These are phyloP conservation scores for Sequoiadendron giganteum DNA, from an alignment of 75 land plant genomes.

Conservation along the genomic window DNA sequence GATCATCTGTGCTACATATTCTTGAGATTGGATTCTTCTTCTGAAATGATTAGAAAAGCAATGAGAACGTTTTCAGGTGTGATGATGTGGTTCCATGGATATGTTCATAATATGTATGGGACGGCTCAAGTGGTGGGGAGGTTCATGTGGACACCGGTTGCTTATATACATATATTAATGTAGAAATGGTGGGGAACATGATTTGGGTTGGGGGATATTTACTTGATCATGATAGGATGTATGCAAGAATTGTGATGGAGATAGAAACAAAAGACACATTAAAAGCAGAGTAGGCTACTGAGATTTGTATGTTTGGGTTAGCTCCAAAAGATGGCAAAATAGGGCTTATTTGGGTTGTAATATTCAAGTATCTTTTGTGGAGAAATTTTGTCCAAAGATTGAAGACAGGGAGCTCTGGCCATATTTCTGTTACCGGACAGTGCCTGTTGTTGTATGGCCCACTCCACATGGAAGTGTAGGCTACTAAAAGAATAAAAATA, in stretches of 20 bases:
- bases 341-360: background rate
- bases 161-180: background rate
- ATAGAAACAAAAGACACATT: background rate
- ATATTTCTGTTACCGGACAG: background rate
- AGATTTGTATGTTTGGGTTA: background rate
- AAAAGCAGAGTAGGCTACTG: background rate
- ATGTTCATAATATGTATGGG: background rate
- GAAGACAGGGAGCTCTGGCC: background rate
- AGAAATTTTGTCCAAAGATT: background rate
- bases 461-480: background rate
- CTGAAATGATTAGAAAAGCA: background rate
- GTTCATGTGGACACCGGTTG: background rate
- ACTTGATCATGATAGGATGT: background rate
- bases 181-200: background rate
- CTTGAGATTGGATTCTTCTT: background rate
- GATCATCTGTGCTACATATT: background rate
- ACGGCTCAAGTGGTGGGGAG: background rate
- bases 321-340: background rate
- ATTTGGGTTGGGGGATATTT: background rate
- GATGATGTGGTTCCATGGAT: background rate
- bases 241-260: background rate
- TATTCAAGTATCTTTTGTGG: background rate
- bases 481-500: background rate
- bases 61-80: background rate
- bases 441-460: background rate